Percentiles rank a stretch among this genome's conserved stretches.
These are phyloP conservation scores for Odonthalia washingtoniensis DNA, from an alignment of 31 red algal genomes.

Conservation along the genomic window DNA sequence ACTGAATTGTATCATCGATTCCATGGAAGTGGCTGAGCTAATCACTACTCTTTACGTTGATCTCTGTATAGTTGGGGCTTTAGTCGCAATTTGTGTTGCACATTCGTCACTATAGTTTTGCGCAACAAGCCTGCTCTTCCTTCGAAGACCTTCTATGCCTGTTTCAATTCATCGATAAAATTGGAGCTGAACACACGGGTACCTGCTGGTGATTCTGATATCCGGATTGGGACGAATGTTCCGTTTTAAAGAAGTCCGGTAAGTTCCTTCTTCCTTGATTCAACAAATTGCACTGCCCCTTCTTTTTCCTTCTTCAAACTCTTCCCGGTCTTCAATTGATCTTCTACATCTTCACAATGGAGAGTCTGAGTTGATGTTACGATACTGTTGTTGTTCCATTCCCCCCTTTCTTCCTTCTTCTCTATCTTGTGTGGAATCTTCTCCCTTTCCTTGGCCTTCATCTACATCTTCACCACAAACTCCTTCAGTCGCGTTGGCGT, in stretches of 20 bases:
- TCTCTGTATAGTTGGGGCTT: neutral
- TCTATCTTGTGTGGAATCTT: too few relatives aligned
- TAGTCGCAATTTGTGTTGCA: neutral
- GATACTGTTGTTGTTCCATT: neutral
- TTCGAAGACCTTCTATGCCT: neutral
- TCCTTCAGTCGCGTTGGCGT: too few relatives aligned
- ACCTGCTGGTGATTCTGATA: neutral
- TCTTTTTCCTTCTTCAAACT: neutral
- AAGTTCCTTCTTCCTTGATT: too few relatives aligned
- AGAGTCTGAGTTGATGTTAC: neutral
- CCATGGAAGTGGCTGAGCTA: too few relatives aligned
- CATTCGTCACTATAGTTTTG: neutral
- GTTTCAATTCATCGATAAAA: neutral
- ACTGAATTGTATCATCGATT: too few relatives aligned
- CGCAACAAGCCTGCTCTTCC: neutral
- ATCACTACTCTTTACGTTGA: too few relatives aligned
- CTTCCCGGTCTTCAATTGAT: neutral
- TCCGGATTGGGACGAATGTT: too few relatives aligned
- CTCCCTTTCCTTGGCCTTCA: too few relatives aligned
- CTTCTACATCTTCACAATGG: neutral
- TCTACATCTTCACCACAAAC: too few relatives aligned
- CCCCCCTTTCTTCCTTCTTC: neutral
- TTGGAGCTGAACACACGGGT: neutral
- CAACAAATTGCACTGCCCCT: too few relatives aligned
- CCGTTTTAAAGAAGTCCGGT: too few relatives aligned